Conservation (phyloP, 2,329 filamentous ascomycete genomes). For the Trichoderma cornu-damae region DNA sequence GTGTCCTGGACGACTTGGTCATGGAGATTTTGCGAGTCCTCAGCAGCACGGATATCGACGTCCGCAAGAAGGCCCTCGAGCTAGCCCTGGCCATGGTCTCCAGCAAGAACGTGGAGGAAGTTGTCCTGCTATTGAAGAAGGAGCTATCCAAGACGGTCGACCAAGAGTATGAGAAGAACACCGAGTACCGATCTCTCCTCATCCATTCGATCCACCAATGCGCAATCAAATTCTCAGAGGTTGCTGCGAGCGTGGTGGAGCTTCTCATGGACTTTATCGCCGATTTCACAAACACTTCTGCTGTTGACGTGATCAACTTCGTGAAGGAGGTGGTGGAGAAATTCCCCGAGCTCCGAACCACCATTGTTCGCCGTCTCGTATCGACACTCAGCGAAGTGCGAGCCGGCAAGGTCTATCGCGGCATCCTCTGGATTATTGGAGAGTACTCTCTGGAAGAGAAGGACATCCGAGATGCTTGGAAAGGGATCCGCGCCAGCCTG, state of each 20-base stretch:
- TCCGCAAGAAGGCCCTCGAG: constrained; percentile 81
- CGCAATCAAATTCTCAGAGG: constrained; percentile 98
- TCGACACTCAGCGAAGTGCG: constrained; percentile 88
- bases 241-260: constrained; percentile 92
- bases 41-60: constrained; percentile 92
- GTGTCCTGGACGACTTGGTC: constrained; percentile 84
- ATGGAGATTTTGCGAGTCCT: constrained; percentile 97
- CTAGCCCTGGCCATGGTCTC: constrained; percentile 97
- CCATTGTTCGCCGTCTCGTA: constrained; percentile 83
- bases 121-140: constrained; percentile 93
- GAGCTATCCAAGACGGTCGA: constrained; percentile 96
- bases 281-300: constrained; percentile 95
- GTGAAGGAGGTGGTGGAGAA: constrained; percentile 99
- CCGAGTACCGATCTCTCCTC: constrained; percentile 87
- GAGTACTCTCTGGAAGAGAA: constrained; percentile 93
- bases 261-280: constrained; percentile 98
- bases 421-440: constrained; percentile 94
- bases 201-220: constrained; percentile 98
- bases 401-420: constrained; percentile 94
- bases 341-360: constrained; percentile 81
- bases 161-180: constrained; percentile 98
- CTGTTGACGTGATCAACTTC: constrained; percentile 96
- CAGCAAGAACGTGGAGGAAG: constrained; percentile 97
- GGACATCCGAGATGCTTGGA: constrained; percentile 95
- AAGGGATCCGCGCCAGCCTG: constrained; percentile 84